phyloP scores from a whole-genome alignment of 495 filamentous ascomycete species.

The Talaromyces trachyspermus region DNA sequence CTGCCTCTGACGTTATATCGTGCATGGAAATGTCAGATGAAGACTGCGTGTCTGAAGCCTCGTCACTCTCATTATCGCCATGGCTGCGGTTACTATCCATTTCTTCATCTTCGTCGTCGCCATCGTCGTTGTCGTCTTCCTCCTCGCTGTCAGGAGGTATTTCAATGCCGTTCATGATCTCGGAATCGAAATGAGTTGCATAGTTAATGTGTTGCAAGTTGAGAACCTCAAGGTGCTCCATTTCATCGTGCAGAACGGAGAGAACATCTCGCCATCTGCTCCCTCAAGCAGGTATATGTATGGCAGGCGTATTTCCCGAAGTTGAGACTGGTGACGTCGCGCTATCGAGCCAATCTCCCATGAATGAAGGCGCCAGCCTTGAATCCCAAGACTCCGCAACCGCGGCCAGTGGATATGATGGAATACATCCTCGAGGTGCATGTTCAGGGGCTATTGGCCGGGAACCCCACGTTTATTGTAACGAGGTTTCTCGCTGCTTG shows the following conservation, averaged over 20 bases:
- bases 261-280: conserved; percentile 57
- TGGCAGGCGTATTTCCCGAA: conserved; percentile 51
- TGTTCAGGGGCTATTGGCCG: conserved; percentile 46
- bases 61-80: conserved; percentile 14
- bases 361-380: conserved; percentile 53
- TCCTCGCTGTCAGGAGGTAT: conserved; percentile 13
- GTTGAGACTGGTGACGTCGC: conserved; percentile 45
- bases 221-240: conserved; percentile 52
- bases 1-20: conserved; percentile 5
- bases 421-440: conserved; percentile 54
- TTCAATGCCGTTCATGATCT: conserved; percentile 19
- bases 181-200: conserved; percentile 43
- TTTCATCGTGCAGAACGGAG: conserved; percentile 45
- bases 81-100: too few relatives aligned
- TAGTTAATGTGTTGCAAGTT: conserved; percentile 58
- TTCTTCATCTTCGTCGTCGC: conserved; percentile 5
- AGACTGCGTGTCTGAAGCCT: conserved; percentile 6
- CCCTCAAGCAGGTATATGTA: conserved; percentile 52
- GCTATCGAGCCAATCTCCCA: conserved; percentile 53
- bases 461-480: conserved; percentile 61
- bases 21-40: not conserved
- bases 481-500: conserved; percentile 50
- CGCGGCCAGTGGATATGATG: conserved; percentile 54
- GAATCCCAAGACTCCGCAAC: conserved; percentile 56
- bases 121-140: conserved; percentile 5